Evolutionary conservation across 805 yeast genomes (phyloP).

Genomic region (Wickerhamiella brachini): DNA sequence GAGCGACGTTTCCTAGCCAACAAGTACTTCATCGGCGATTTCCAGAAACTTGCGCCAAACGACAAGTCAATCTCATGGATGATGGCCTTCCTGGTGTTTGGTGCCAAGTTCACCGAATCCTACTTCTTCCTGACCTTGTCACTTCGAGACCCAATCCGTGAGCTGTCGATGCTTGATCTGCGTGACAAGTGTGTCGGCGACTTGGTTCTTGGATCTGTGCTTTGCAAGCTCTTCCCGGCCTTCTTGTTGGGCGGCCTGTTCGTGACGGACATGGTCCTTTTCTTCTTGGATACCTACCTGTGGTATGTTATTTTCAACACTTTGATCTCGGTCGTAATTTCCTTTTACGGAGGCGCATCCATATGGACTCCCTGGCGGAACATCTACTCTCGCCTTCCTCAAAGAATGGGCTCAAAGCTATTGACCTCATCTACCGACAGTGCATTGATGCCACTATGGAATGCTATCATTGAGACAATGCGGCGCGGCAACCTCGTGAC

Average conservation of each 20-base stretch:
- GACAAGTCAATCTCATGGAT: slow-evolving; percentile 50
- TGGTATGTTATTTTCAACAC: slow-evolving; percentile 82
- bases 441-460: slow-evolving; percentile 41
- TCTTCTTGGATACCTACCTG: slow-evolving; percentile 67
- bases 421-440: slow-evolving; percentile 36
- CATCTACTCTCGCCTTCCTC: slow-evolving; percentile 60
- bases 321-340: slow-evolving; percentile 52
- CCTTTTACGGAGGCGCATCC: slow-evolving; percentile 63
- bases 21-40: slow-evolving; percentile 44
- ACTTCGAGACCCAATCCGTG: slow-evolving; percentile 59
- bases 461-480: slow-evolving; percentile 70
- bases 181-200: slow-evolving; percentile 50
- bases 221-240: slow-evolving; percentile 45
- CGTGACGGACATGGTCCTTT: slow-evolving; percentile 50
- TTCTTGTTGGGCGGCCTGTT: slow-evolving; percentile 41
- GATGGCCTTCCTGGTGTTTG: slow-evolving; percentile 53
- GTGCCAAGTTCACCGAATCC: slow-evolving; percentile 60
- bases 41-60: slow-evolving; percentile 39
- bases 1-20: slow-evolving; percentile 33
- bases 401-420: slow-evolving; percentile 58
- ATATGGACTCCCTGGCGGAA: slow-evolving; percentile 87
- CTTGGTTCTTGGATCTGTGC: slow-evolving; percentile 32
- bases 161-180: slow-evolving; percentile 42
- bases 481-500: slow-evolving; percentile 67
- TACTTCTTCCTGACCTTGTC: slow-evolving; percentile 66